Percentiles rank a stretch among this genome's conserved stretches.
phyloP scores from a whole-genome alignment of 228 moss, liverwort and hornwort genomes.

The Sphagnum fallax region DNA sequence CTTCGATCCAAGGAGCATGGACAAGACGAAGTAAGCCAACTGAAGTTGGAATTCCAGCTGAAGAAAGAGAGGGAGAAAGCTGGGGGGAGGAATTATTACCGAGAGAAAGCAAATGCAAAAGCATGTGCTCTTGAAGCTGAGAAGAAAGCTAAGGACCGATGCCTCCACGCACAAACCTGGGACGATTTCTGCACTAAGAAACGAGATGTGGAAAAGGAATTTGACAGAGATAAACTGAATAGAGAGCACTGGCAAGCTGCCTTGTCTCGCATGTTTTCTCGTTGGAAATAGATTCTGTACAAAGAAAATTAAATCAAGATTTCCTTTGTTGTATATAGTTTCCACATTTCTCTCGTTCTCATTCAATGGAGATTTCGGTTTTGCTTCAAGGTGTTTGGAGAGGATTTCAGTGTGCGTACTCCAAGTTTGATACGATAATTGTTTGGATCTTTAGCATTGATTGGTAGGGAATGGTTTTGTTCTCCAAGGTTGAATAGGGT shows the following conservation, averaged over 20 bases:
- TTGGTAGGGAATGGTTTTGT: too few species aligned
- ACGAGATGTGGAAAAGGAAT: slow-evolving; percentile 22
- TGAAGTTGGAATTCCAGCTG: slow-evolving; percentile 18
- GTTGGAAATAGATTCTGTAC: slow-evolving; percentile 8
- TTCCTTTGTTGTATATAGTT: too few species aligned
- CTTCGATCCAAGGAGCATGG: slow-evolving; percentile 24
- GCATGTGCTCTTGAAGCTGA: slow-evolving; percentile 1
- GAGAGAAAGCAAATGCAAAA: neutral
- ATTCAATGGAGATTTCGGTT: too few species aligned
- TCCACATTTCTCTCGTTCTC: too few species aligned
- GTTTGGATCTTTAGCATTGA: too few species aligned
- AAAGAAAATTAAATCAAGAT: too few species aligned
- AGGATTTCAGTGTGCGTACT: too few species aligned
- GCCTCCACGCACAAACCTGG: slow-evolving; percentile 6
- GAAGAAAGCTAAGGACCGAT: slow-evolving; percentile 8
- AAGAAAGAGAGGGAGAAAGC: slow-evolving; percentile 13
- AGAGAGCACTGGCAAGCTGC: slow-evolving; percentile 24
- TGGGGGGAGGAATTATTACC: slow-evolving; percentile 5
- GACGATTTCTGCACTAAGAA: slow-evolving; percentile 15
- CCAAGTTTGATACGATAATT: too few species aligned
- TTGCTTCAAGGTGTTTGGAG: too few species aligned
- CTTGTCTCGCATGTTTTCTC: slow-evolving; percentile 11
- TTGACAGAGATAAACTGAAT: slow-evolving; percentile 14
- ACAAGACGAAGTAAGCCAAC: slow-evolving; percentile 2
- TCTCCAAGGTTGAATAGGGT: too few species aligned